Evolutionary conservation across 192 early-diverging fungal species (phyloP).

Genomic region (Umbelopsis isabellina): DNA sequence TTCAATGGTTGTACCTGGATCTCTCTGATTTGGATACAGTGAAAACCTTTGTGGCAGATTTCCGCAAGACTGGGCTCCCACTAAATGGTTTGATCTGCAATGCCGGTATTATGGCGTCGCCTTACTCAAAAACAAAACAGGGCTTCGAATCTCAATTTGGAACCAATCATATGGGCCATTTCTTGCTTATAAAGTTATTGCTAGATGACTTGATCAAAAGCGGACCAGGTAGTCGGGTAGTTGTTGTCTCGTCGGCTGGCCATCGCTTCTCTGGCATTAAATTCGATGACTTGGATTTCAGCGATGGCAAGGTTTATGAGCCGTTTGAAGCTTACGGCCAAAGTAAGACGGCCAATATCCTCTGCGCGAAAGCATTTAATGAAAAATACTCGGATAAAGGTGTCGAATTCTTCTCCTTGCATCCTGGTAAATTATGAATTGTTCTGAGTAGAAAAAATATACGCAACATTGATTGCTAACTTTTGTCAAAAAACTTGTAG

Average conservation of each 20-base stretch:
- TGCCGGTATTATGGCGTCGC: conserved; percentile 45
- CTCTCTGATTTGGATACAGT: conserved; percentile 21
- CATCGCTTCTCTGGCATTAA: neutral
- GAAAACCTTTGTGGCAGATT: neutral
- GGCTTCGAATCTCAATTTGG: conserved; percentile 54
- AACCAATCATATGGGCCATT: conserved; percentile 49
- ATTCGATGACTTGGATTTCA: conserved; percentile 19
- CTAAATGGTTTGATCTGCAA: conserved; percentile 19
- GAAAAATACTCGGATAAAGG: conserved; percentile 14
- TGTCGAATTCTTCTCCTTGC: conserved; percentile 18
- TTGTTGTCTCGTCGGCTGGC: neutral
- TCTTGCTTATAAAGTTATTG: conserved; percentile 26
- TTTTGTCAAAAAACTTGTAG: too few species aligned
- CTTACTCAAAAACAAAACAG: conserved; percentile 43
- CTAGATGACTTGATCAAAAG: neutral
- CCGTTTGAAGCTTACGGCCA: conserved; percentile 34
- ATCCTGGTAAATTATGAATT: neutral
- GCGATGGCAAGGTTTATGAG: conserved; percentile 11
- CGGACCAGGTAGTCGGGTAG: neutral
- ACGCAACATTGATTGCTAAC: too few species aligned
- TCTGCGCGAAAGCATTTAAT: conserved; percentile 40
- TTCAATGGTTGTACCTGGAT: conserved; percentile 9
- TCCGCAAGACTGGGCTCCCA: conserved; percentile 15
- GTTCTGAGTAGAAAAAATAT: neutral
- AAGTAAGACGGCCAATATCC: conserved; percentile 56